Percentiles rank a stretch among this genome's conserved stretches.
phyloP scores from a whole-genome alignment of 2,329 filamentous ascomycete genomes.

The Dothideomycetes sp. region DNA sequence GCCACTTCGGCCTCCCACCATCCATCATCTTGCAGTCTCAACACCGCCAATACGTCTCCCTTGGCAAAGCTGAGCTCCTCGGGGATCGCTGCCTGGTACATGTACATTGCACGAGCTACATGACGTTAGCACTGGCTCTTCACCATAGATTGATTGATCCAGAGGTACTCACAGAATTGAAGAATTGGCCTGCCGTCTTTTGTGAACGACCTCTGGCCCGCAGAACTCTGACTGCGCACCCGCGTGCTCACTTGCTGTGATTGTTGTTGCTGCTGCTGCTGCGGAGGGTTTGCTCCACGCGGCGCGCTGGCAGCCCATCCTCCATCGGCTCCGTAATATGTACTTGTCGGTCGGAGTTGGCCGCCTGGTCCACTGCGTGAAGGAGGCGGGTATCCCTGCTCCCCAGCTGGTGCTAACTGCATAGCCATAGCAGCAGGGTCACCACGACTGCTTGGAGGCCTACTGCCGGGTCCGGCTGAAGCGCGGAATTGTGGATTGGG shows the following conservation, averaged over 20 bases:
- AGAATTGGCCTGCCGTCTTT: constrained; percentile 78
- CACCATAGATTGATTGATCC: not conserved
- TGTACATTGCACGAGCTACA: constrained; percentile 82
- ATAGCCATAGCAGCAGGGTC: constrained; percentile 35
- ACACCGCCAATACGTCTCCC: constrained; percentile 79
- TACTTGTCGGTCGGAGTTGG: constrained; percentile 32
- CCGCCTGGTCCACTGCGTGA: constrained; percentile 24
- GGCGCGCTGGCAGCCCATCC: constrained; percentile 16
- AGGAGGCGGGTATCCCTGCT: constrained; percentile 33
- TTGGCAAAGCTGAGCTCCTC: constrained; percentile 91
- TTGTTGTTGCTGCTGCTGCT: constrained; percentile 18
- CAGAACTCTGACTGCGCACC: constrained; percentile 72
- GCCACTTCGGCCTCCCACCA: constrained; percentile 99
- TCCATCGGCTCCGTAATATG: constrained; percentile 33
- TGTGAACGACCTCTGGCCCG: constrained; percentile 77
- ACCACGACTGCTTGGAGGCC: constrained; percentile 35
- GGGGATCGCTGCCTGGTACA: constrained; percentile 88
- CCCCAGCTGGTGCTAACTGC: constrained; percentile 34
- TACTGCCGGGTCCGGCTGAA: constrained; percentile 21
- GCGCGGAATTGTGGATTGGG: constrained; percentile 25
- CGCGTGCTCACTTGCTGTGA: constrained; percentile 29
- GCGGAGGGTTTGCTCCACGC: not conserved
- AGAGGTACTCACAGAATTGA: constrained; percentile 88
- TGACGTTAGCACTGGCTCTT: constrained; percentile 8
- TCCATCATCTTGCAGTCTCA: constrained; percentile 89